Evolutionary conservation across 495 filamentous ascomycete genomes (phyloP).

Genomic region (Astrocystis sublimbata): DNA sequence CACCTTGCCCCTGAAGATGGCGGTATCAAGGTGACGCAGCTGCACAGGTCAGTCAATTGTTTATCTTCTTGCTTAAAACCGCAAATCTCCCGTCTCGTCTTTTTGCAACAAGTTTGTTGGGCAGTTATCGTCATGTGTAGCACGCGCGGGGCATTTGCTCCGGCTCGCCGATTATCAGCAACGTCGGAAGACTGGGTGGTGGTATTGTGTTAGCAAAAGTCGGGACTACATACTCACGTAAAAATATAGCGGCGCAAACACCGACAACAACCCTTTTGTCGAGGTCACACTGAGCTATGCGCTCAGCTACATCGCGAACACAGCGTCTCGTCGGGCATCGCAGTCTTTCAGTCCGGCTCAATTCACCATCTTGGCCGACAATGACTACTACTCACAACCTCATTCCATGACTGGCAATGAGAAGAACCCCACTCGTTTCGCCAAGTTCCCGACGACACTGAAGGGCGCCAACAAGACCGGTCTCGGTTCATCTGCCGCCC

Average conservation of each 20-base stretch:
- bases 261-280: constrained; percentile 73
- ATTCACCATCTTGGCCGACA: constrained; percentile 89
- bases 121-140: not conserved
- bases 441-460: constrained; percentile 74
- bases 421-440: constrained; percentile 56
- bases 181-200: too few species aligned
- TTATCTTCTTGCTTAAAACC: not conserved
- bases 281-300: constrained; percentile 87
- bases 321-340: constrained; percentile 54
- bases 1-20: constrained; percentile 65
- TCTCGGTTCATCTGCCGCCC: constrained; percentile 89
- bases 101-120: not conserved
- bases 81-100: constrained; percentile 11
- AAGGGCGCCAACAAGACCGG: constrained; percentile 89
- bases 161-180: not conserved
- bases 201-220: too few species aligned
- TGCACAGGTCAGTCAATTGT: constrained; percentile 72
- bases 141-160: not conserved
- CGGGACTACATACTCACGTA: constrained; percentile 11
- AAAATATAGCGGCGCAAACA: constrained; percentile 34
- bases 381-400: constrained; percentile 91
- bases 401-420: constrained; percentile 24
- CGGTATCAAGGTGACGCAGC: constrained; percentile 74
- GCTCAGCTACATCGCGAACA: constrained; percentile 71
- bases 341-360: constrained; percentile 64